Base-by-base conservation (phyloP, 192 early-diverging fungal species). In the Coemansia sp. region DNA sequence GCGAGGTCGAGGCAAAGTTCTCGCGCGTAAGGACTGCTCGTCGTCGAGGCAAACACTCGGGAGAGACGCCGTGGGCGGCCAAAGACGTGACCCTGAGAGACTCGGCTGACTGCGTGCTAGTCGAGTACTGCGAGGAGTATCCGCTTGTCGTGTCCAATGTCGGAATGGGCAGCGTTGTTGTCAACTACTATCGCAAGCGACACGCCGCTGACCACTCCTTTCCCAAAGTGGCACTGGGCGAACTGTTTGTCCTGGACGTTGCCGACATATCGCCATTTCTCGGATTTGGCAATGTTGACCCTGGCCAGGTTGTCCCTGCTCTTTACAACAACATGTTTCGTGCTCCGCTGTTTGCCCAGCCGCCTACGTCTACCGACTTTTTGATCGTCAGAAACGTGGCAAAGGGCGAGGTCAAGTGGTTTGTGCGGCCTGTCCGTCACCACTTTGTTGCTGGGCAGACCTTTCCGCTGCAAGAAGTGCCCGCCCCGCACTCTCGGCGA, bases 61-160 rank as follows among this genome's bases (percentile, higher is more conserved):
- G 83, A 27, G 88, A 91, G 57, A 68, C 87, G 34, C 88, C 94
- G 81, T 83, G 88, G 65, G 90, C 81, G 33, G 84, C 87, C 9
- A 95, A 92, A 59, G 95, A 98, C 76, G 64, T 99, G 19, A 91
- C 91, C 10, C 80, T 98, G 6, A 92, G 91, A 46, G 97, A 99
- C 55, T 87, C 86, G 24, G 82, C 85, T 24, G 84, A 87, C 58
- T 95, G 87, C 72, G 83, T 93, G 0, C 66, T 99, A 38, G 63
- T 97, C 14, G 97, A 99, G 67, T 98, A 97, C 63, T 91, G 91
- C 0, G 95, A 99, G 66, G 97, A 99, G 75, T 91, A 96, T 68
- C 97, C 97, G 12, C 87, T 92, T 0, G 88, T 97, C 22, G 61
- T 99, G 57, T 88, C 90, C 21, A 97, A 97, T 63, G 83, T 88